Base-by-base conservation (phyloP, 164 flowering plant species). In the Malania oleifera region DNA sequence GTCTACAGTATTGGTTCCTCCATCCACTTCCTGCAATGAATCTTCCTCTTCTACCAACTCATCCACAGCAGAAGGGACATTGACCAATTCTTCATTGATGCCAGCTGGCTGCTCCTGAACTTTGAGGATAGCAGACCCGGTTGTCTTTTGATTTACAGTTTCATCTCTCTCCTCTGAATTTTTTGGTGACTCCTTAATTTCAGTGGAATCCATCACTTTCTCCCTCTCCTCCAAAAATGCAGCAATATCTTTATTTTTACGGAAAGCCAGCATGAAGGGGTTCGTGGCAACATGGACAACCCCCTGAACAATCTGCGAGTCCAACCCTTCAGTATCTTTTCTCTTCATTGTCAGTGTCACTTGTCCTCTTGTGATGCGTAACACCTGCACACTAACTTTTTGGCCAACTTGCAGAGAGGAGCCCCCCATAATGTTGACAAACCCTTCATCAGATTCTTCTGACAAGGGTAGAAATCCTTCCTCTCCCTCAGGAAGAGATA, bases 231-330 rank as follows among this genome's bases (percentile, higher is more conserved):
- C 91, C 63, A 93, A 73, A 78, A 82, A 93, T 7, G 84, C 59
- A 31, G 97, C 71, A 66, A 93, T 85, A 37, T 73, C 91, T 64
- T 85, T 75, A 67, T 86, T 90, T 57, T 78, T 61, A 40, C 85
- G 95, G 66, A 93, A 93, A 56, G 99, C 99, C 59, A 88, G 52
- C 37, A 77, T 57, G 80, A 93, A 93, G 5, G 99, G 99, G 73
- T 88, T 93, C 31, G 92, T 81, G 6, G 91, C 92, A 25, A 31
- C 59, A 71, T 82, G 85, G 29, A 83, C 76, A 62, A 70, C 81
- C 19, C 95, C 87, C 56, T 75, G 70, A 27, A 8, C 68, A 29
- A 78, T 69, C 69, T 62, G 68, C 15, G 64, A 13, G 58, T 76
- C 73, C 29, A 66, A 45, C 56, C 68, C 62, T 19, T n/a, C 67